Evolutionary conservation across 2,329 filamentous ascomycete genomes (phyloP), one percentile per base, ranked within the genome.

Genomic region (Lecanosticta acicola): DNA sequence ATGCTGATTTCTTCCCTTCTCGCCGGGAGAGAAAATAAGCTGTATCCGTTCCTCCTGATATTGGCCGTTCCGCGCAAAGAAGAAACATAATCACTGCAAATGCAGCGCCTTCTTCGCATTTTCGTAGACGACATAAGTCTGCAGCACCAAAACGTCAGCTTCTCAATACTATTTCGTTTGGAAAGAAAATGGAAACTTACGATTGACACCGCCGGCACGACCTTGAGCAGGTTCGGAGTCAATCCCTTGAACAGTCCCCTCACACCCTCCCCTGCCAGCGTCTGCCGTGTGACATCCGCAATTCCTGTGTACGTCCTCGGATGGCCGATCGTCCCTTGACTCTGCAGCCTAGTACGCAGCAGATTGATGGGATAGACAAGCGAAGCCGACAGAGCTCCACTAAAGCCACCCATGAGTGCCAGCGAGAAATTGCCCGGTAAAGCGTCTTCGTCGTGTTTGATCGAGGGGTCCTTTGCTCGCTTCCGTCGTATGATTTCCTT

Each of bases 281-380:
- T 98, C 69, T 85, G 87, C 43, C 77, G 77, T 1, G 88, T 85
- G 35, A 96, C 91, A 66, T 98, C 93, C 72, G 83, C 79, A 53
- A 97, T 91, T 32, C 93, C 88, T 1, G 81, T 89, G 65, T 98
- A 98, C 85, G 79, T 53, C 37, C 50, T 39, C 3, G 85, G 87
- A 65, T 98, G 93, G 64, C 94, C 81, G n/a, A 82, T 79, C 0
- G 93, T 97, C 44, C 93, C 93, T 68, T 97, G 93, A 9, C 88
- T 94, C 69, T 98, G 93, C 38, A 62, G 43, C 41, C 91, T 78
- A 3, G 93, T 98, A 16, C 93, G 83, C 17, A 98, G 79, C 40
- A 98, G 81, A 63, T 98, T 98, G 56, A 98, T 74, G 0, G 93
- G 93, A 62, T 98, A 98, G 29, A 98, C 93, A 10, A 91, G 80